Evolutionary conservation across 2,329 filamentous ascomycete genomes (phyloP).

Genomic region (Scortechinia acanthostroma): DNA sequence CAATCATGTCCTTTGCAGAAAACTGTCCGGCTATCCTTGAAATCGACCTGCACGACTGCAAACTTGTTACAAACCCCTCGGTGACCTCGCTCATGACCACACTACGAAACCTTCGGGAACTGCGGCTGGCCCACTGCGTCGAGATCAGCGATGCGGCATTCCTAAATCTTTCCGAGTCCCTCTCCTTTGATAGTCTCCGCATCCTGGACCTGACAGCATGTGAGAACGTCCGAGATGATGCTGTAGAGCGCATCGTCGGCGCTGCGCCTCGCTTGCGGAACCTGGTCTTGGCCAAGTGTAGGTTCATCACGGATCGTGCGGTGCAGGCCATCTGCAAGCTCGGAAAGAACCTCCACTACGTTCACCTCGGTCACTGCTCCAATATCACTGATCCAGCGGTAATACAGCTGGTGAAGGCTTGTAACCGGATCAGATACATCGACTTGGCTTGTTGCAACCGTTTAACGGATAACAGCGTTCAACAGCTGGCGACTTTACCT

Average conservation of each 20-base stretch:
- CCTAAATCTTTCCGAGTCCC: constrained; percentile 43
- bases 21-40: constrained; percentile 61
- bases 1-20: constrained; percentile 54
- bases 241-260: constrained; percentile 57
- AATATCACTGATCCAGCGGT: constrained; percentile 60
- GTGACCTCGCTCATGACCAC: constrained; percentile 54
- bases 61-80: constrained; percentile 51
- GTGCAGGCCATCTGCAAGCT: constrained; percentile 59
- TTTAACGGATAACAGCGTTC: constrained; percentile 57
- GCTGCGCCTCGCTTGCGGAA: constrained; percentile 59
- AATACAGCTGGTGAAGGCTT: constrained; percentile 52
- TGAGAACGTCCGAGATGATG: constrained; percentile 52
- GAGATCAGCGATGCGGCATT: constrained; percentile 59
- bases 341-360: constrained; percentile 65
- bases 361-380: constrained; percentile 62
- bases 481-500: constrained; percentile 56
- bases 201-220: constrained; percentile 64
- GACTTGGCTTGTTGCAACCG: constrained; percentile 62
- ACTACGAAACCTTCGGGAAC: constrained; percentile 53
- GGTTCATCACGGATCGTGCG: constrained; percentile 58
- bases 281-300: constrained; percentile 61
- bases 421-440: constrained; percentile 65
- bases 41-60: constrained; percentile 61
- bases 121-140: constrained; percentile 56
- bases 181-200: constrained; percentile 53